Evolutionary conservation across 1,284 basidiomycete genomes (phyloP).

Genomic region (Malassezia dermatis): DNA sequence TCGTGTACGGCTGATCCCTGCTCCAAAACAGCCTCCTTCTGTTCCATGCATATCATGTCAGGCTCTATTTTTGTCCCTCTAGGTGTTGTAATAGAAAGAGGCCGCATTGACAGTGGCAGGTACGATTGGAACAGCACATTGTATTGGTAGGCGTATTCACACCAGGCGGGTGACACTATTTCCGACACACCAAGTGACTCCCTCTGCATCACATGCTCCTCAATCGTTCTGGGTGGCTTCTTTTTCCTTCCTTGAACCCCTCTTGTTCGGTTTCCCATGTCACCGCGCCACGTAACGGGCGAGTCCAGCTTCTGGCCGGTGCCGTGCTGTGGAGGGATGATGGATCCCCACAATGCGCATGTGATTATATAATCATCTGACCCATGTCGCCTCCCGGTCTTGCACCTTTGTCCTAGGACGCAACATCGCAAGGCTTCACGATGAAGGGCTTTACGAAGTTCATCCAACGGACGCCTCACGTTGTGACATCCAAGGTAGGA

Average conservation of each 20-base stretch:
- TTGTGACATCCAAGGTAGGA: constrained; percentile 42
- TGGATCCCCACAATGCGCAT: neutral
- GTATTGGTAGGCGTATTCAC: constrained; percentile 39
- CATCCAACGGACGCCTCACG: constrained; percentile 43
- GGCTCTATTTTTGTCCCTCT: constrained; percentile 22
- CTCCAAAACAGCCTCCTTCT: constrained; percentile 23
- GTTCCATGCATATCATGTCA: constrained; percentile 13
- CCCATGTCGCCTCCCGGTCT: neutral
- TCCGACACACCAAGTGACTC: constrained; percentile 36
- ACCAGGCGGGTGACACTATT: constrained; percentile 38
- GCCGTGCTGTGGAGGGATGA: neutral
- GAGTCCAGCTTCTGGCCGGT: neutral
- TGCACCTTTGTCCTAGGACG: neutral
- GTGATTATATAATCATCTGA: neutral
- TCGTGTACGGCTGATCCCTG: constrained; percentile 59
- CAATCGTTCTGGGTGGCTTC: constrained; percentile 8
- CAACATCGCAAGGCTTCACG: neutral
- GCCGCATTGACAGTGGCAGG: constrained; percentile 27
- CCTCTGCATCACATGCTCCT: constrained; percentile 23
- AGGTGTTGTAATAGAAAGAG: constrained; percentile 28
- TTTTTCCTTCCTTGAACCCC: neutral
- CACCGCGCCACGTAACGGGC: neutral
- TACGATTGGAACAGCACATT: constrained; percentile 27
- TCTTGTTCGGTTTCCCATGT: neutral
- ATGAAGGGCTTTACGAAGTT: constrained; percentile 40